Base-by-base conservation (phyloP, 371 early-diverging fungal species). In the Mucor velutinosus region DNA sequence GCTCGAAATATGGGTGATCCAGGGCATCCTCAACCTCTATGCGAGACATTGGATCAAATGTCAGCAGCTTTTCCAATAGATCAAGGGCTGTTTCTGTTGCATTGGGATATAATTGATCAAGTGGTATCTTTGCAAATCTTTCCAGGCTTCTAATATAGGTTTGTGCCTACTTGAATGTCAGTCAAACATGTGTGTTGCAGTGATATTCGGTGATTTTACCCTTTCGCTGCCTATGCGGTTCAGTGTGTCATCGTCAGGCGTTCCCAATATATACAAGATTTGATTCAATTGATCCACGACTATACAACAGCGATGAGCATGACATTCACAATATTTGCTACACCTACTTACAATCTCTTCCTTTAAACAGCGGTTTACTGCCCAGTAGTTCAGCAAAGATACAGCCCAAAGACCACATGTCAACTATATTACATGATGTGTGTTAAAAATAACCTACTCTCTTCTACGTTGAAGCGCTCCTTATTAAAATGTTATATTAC, bases 261-360 rank as follows among this genome's bases (percentile, higher is more conserved):
- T 99, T 39, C 99, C 99, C 45, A 99, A 83, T 37, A 97, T 94
- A 64, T 89, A 87, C 63, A 99, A 88, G 67, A 99, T 99, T 81
- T 97, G 95, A 77, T 99, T 99, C 67, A 99, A 81, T 80, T 99
- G 99, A 76, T 99, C 97, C n/a, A 99, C 95, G 76, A 99, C 86
- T 85, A 71, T 2, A 25, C 3, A 6, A 6, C 30, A 10, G 12
- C 1, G 21, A 11, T 30, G 7, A 47, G 17, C 45, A 23, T 7
- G 12, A 32, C 25, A 49, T 7, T 5, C 14, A 35, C 12, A 19
- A 8, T 21, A 17, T 29, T 32, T 0, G 45, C 1, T 21, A 32
- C 19, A 14, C 19, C 14, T 2, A 49, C 82, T 84, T 85, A 90
- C 90, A 95, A 80, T 96, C 95, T 58, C 94, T 89, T 25, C 97